Base-by-base conservation (phyloP, 1,284 basidiomycete species). In the Fereydounia khargensis region DNA sequence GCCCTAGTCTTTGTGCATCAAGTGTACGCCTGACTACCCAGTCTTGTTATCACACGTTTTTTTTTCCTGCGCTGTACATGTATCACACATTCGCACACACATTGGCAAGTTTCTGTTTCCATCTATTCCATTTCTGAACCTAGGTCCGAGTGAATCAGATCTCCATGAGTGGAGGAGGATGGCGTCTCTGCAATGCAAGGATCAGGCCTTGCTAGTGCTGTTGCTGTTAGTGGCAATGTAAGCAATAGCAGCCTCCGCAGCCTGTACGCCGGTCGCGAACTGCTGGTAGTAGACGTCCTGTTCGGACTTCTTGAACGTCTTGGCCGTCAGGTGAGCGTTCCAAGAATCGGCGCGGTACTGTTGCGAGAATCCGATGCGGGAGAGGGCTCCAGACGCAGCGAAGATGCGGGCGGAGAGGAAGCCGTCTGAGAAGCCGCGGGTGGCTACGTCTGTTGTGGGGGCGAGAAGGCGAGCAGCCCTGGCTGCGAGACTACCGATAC, bases 321-420 rank as follows among this genome's bases (percentile, higher is more conserved):
- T 52, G 2, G 56, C 46, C 2, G 21, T 18, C 18, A 64, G 28
- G 49, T 61, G 53, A 10, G 58, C 30, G 22, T 61, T 24, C 53
- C 59, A 70, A 18, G 68, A 61, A 57, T 86, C 84, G 19, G 35
- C 49, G 20, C 86, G 80, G 68, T 83, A 86, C 65, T 88, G 86
- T 8, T 79, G 81, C 9, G 74, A 75, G 71, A 87, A 87, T 3
- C 85, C 86, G 0, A 88, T 79, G 58, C 80, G 81, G 20, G 84
- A 85, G 61, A 79, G 78, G 24, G 78, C 78, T 21, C 78, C 72
- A 6, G 48, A 47, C 6, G 66, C 39, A 3, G 83, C 84, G 68
- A 88, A 87, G 13, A 80, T 79, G 66, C 81, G 81, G 4, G 84
- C 84, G 0, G 84, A 82, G 14, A 79, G 73, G 65, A 82, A 83